Conservation (phyloP, 805 yeast genomes). For the Starmerella riodocensis region DNA sequence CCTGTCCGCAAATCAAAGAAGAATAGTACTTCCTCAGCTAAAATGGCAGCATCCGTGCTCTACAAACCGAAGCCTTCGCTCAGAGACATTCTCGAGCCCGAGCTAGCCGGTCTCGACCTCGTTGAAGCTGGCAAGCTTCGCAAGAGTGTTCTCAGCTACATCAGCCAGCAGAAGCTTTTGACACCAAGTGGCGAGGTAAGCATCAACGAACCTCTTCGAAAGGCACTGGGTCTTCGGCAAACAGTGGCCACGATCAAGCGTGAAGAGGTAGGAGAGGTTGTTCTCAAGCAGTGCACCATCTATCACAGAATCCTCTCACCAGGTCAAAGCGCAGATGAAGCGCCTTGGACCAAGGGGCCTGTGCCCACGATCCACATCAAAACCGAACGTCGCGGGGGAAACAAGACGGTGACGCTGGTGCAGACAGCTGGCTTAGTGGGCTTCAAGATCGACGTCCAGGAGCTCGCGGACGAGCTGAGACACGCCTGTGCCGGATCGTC, state of each 20-base stretch:
- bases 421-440: conserved; percentile 44
- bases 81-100: conserved; percentile 17
- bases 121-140: conserved; percentile 36
- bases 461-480: conserved; percentile 54
- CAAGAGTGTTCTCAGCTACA: conserved; percentile 41
- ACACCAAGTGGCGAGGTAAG: conserved; percentile 37
- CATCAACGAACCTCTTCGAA: conserved; percentile 42
- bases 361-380: conserved; percentile 53
- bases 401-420: conserved; percentile 65
- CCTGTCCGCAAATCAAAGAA: conserved; percentile 8
- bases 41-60: conserved; percentile 20
- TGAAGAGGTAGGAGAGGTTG: conserved; percentile 28
- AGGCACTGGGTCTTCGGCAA: conserved; percentile 31
- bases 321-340: conserved; percentile 29
- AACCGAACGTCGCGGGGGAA: conserved; percentile 67
- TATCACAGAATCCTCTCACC: conserved; percentile 38
- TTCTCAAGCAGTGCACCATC: conserved; percentile 37
- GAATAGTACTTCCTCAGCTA: conserved; percentile 5
- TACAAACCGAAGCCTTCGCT: conserved; percentile 24
- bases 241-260: conserved; percentile 25
- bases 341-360: conserved; percentile 44
- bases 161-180: conserved; percentile 39
- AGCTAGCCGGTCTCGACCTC: conserved; percentile 17
- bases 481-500: conserved; percentile 83
- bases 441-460: conserved; percentile 50